Base-by-base conservation (phyloP, 495 filamentous ascomycete genomes). In the Arthonia radiata region DNA sequence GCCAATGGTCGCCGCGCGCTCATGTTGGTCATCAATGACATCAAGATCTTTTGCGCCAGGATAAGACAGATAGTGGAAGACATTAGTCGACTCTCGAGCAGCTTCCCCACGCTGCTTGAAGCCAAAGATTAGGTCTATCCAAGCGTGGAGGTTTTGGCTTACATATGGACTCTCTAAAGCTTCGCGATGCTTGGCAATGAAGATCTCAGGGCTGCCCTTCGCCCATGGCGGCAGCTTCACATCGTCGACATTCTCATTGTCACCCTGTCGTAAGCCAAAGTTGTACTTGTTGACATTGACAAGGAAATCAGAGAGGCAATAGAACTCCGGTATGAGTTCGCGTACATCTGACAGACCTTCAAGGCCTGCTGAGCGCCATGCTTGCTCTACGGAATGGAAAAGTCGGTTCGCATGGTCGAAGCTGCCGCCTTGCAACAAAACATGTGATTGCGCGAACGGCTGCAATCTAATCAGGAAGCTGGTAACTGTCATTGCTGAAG, bases 401-500 rank as follows among this genome's bases (percentile, higher is more conserved):
- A 97, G 57, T 21, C 86, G 64, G 39, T 94, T 89, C 4, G 86
- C 73, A 44, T 97, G 86, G 42, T 97, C 86, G 43, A 94, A 97
- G 14, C 53, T 77, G n/a, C 82, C 82, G 13, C 89, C 86, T 45
- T 97, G 86, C 5, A 94, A 59, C n/a, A 94, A 56, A n/a, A 94
- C 60, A 41, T 82, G 94, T 1, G 89, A 91, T 38, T 91, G 75
- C 28, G 92, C 81, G 44, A 94, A 97, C 0, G 86, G 86, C 34
- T 91, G 83, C 8, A 97, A 54, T 4, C 86, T 72, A 35, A 94
- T 93, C 23, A 97, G 61, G 40, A 92, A 97, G 0, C 82, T 92
- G 16, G 79, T 72, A 14, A 97, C 86, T 28, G 92, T 94, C 86
- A 93, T 97, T 12, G 86, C 89, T 4, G 86, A 93, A 13, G 89